Conservation (phyloP, 1,284 basidiomycete species). For the Boletus semigastroideus region DNA sequence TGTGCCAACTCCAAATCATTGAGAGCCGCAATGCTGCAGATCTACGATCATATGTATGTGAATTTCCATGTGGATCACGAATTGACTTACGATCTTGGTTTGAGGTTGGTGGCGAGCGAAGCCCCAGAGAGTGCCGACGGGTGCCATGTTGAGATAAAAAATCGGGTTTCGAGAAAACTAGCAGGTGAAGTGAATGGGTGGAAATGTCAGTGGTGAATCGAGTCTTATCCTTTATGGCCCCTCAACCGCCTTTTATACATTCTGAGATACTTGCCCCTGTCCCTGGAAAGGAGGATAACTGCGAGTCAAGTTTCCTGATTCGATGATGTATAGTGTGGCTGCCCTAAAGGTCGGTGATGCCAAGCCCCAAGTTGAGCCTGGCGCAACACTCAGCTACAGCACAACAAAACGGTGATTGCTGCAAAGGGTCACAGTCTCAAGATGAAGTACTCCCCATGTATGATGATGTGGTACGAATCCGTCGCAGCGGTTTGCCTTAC, state of each 20-base stretch:
- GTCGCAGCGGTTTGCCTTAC: no score
- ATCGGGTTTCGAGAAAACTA: not conserved
- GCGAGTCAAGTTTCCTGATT: not conserved
- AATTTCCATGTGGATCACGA: not conserved
- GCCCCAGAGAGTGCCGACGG: not conserved
- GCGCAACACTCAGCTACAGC: no score
- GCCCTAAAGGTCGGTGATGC: no score
- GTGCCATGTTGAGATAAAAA: not conserved
- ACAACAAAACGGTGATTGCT: no score
- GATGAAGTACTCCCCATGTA: no score
- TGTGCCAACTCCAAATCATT: slow-evolving; percentile 12
- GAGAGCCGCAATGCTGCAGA: slow-evolving; percentile 11
- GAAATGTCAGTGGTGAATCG: no score
- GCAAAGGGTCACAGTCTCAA: no score
- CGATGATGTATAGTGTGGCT: no score
- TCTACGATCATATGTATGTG: not conserved
- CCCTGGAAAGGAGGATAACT: not conserved
- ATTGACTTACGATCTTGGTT: not conserved
- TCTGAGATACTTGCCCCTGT: not conserved
- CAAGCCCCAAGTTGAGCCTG: no score
- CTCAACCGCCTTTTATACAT: not conserved
- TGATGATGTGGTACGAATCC: no score
- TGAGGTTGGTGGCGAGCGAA: not conserved
- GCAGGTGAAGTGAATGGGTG: no score
- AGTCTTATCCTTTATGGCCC: no score